A percentile compares a stretch with the other conserved stretches of the same genome.
Conservation (phyloP, 2,329 filamentous ascomycete species). For the Emmonsiellopsis sp. region DNA sequence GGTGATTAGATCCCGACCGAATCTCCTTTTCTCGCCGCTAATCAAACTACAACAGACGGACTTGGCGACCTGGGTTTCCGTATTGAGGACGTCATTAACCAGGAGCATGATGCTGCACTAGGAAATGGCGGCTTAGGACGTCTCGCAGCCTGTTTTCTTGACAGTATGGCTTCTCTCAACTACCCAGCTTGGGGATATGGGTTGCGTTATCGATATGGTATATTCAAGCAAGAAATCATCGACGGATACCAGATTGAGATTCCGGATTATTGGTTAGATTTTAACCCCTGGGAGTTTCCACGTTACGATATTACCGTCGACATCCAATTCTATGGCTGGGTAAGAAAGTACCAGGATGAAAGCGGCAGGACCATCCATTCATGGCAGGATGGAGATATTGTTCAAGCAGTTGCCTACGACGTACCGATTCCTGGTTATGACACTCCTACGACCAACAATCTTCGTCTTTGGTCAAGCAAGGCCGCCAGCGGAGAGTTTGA, state of each 20-base stretch:
- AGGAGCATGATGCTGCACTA: conserved; percentile 92
- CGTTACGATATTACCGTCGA: conserved; percentile 92
- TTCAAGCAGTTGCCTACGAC: conserved; percentile 88
- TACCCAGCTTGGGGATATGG: conserved; percentile 97
- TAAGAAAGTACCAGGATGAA: conserved; percentile 63
- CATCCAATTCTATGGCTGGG: conserved; percentile 90
- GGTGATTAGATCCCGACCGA: conserved; percentile 41
- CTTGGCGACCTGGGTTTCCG: conserved; percentile 86
- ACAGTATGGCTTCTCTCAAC: conserved; percentile 89
- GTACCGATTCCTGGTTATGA: conserved; percentile 84
- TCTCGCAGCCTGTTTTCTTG: conserved; percentile 91
- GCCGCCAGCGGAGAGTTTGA: conserved; percentile 95
- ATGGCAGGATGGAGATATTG: conserved; percentile 91
- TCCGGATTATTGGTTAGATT: conserved; percentile 98
- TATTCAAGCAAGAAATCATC: conserved; percentile 99
- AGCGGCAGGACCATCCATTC: conserved; percentile 63
- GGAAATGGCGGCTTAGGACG: conserved; percentile 94
- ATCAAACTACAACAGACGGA: conserved; percentile 48
- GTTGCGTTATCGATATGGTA: conserved; percentile 87
- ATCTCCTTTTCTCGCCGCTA: neutral
- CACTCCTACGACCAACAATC: conserved; percentile 88
- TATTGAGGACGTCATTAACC: conserved; percentile 87
- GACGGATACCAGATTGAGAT: conserved; percentile 97
- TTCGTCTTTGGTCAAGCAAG: conserved; percentile 95
- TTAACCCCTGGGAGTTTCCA: conserved; percentile 98